Conservation (phyloP, 306 rosid genomes). For the Hippophae tibetana region DNA sequence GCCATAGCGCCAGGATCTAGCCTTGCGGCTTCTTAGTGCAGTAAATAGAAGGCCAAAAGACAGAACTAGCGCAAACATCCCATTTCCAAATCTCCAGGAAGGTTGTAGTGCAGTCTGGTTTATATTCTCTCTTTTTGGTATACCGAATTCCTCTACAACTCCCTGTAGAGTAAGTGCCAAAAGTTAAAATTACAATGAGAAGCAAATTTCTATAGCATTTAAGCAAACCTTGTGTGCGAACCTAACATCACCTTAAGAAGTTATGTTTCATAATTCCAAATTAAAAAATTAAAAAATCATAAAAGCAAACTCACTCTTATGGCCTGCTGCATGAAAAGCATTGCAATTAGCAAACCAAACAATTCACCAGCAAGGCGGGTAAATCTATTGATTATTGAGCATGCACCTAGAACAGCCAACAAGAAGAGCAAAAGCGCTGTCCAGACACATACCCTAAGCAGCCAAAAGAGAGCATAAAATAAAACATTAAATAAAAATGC, state of each 20-base stretch:
- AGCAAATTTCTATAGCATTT: neutral
- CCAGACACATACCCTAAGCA: slow-evolving; percentile 86
- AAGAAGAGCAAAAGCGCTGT: slow-evolving; percentile 78
- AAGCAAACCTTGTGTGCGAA: neutral
- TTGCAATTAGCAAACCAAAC: slow-evolving; percentile 85
- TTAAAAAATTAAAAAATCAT: neutral
- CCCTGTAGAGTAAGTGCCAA: slow-evolving; percentile 47
- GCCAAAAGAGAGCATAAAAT: slow-evolving; percentile 12
- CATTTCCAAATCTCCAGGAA: slow-evolving; percentile 91
- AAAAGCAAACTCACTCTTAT: slow-evolving; percentile 52
- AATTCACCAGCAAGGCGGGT: slow-evolving; percentile 94
- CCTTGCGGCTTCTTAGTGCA: slow-evolving; percentile 79
- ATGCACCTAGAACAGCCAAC: slow-evolving; percentile 81
- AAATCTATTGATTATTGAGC: slow-evolving; percentile 88
- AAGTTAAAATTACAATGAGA: slow-evolving; percentile 11
- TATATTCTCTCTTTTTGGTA: slow-evolving; percentile 44
- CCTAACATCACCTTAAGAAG: slow-evolving; percentile 5
- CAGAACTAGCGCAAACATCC: slow-evolving; percentile 90
- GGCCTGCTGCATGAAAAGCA: slow-evolving; percentile 98
- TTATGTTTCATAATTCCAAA: neutral
- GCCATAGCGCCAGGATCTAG: slow-evolving; percentile 96
- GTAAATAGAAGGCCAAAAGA: slow-evolving; percentile 87
- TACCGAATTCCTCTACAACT: slow-evolving; percentile 75
- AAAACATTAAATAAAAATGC: slow-evolving; percentile 15
- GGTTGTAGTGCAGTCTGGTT: slow-evolving; percentile 49